Base-by-base conservation (phyloP, 1,284 basidiomycete genomes). In the Apiotrichum domesticum region DNA sequence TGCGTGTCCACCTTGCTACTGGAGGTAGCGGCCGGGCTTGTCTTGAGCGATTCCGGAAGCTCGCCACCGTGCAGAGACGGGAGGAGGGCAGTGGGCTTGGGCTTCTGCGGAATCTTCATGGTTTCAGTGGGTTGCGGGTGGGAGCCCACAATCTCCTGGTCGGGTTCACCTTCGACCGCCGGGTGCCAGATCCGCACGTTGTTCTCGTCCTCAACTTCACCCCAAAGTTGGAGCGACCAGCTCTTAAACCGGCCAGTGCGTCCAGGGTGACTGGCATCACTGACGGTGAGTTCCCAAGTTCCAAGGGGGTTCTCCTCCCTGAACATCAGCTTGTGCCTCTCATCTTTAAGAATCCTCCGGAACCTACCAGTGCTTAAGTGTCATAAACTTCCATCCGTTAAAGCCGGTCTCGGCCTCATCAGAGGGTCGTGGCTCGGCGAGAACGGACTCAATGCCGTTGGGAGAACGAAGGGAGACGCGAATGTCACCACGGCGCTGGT, bases 351-450 rank as follows among this genome's bases (percentile, higher is more conserved):
- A 15, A n/a, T 15, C 9, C 13, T 15, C 21, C 8, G 15, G 9
- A 15, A 77, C 85, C 69, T 58, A 92, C 96, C 96, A 99, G 74
- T 99, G 96, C 77, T 98, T 98, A 56, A 98, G 84, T 32, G 86
- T 85, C 94, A 98, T 98, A 73, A 99, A 99, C 21, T 84, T 87
- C 96, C 96, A 99, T 0, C 92, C 94, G 33, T 85, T 84, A 74
- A 84, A 96, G 5, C 96, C 96, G 9, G 80, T 81, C 4, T 69
- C 73, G 11, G 84, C 87, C 47, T 78, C 74, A 71, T 99, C 96
- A 42, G 81, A 82, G 37, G 80, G 74, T 56, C 96, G 83, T 51
- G 81, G 81, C 10, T 84, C 83, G 29, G 88, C 93, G 42, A 99
- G 78, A 8, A 97, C 80, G 69, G 91, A 96, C 69, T 81, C 87